Conservation (phyloP, 2,329 filamentous ascomycete species). For the Diaporthe vexans region DNA sequence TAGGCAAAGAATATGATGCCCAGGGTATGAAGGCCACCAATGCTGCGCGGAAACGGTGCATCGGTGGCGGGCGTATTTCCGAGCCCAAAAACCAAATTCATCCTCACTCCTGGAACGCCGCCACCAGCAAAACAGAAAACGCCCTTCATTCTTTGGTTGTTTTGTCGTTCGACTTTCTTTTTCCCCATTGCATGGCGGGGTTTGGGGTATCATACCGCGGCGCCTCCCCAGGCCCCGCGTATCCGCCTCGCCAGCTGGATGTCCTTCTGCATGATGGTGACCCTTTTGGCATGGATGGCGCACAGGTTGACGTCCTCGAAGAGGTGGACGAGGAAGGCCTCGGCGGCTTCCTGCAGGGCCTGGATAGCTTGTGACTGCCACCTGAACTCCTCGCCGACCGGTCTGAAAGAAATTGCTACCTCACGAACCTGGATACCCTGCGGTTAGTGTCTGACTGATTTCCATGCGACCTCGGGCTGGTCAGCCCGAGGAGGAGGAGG, state of each 20-base stretch:
- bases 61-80: neutral
- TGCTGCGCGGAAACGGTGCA: neutral
- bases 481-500: neutral
- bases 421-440: slow-evolving; percentile 70
- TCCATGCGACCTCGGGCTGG: neutral
- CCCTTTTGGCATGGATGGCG: slow-evolving; percentile 95
- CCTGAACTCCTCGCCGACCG: slow-evolving; percentile 78
- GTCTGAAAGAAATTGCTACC: slow-evolving; percentile 76
- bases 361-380: slow-evolving; percentile 98
- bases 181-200: neutral
- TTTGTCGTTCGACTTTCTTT: neutral
- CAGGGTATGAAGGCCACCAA: slow-evolving; percentile 5
- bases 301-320: slow-evolving; percentile 97
- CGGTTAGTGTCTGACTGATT: neutral
- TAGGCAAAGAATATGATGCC: neutral
- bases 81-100: neutral
- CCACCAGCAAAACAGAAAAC: slow-evolving; percentile 11
- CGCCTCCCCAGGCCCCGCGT: slow-evolving; percentile 81
- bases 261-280: slow-evolving; percentile 98
- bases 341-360: slow-evolving; percentile 94
- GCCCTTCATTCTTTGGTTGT: slow-evolving; percentile 10
- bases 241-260: slow-evolving; percentile 91
- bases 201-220: slow-evolving; percentile 48
- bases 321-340: slow-evolving; percentile 95
- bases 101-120: slow-evolving; percentile 34